phyloP scores from a whole-genome alignment of 164 flowering plant species.

The Nelumbo lutea region DNA sequence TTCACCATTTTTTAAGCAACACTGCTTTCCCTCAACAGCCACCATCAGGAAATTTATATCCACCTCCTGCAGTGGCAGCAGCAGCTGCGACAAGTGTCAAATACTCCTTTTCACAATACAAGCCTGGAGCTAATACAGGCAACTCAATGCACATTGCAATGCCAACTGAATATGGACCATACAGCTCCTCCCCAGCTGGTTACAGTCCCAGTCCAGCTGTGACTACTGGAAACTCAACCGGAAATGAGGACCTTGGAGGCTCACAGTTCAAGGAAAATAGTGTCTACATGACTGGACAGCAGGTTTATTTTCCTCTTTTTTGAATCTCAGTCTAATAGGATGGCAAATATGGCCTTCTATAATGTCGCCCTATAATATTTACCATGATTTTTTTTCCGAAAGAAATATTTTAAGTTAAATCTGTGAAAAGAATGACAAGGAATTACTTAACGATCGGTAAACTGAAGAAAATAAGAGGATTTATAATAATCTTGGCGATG shows the following conservation, averaged over 20 bases:
- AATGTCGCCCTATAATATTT: too few species aligned
- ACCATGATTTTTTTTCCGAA: too few species aligned
- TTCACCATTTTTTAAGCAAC: constrained; percentile 71
- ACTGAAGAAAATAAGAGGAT: too few species aligned
- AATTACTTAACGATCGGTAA: too few species aligned
- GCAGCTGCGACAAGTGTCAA: constrained; percentile 48
- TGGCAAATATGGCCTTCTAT: neutral
- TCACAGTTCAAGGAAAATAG: constrained; percentile 73
- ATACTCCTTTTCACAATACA: constrained; percentile 66
- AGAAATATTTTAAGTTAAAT: too few species aligned
- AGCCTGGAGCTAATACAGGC: constrained; percentile 56
- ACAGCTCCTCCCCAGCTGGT: constrained; percentile 53
- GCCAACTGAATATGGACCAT: constrained; percentile 60
- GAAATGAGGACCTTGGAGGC: constrained; percentile 58
- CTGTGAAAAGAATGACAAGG: too few species aligned
- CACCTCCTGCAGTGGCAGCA: constrained; percentile 44
- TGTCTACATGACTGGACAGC: constrained; percentile 68
- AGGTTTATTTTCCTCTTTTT: constrained; percentile 41
- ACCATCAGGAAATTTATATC: constrained; percentile 56
- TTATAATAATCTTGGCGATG: too few species aligned
- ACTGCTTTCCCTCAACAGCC: constrained; percentile 81
- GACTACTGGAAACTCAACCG: constrained; percentile 50
- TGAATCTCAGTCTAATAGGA: neutral
- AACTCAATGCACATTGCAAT: constrained; percentile 56
- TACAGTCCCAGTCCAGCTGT: constrained; percentile 55